These are phyloP conservation scores for Mortierella sp. DNA, from an alignment of 371 early-diverging fungal species.

Conservation along the genomic window DNA sequence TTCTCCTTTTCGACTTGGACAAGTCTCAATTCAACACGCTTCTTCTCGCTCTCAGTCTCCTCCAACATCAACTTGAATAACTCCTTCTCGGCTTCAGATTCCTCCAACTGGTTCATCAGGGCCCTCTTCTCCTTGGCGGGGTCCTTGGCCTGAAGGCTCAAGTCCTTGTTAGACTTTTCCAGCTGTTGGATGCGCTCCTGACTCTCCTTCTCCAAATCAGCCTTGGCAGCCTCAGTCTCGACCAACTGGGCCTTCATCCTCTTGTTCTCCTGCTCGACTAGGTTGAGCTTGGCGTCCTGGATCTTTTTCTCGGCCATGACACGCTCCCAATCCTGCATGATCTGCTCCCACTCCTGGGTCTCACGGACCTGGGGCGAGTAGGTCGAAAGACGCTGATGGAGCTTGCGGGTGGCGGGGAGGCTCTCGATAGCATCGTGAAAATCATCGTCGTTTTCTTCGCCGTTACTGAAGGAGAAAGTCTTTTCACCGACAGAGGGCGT, in stretches of 20 bases:
- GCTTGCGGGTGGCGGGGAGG: constrained; percentile 46
- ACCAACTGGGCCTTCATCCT: constrained; percentile 53
- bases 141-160: constrained; percentile 35
- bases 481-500: constrained; percentile 31
- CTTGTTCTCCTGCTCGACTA: constrained; percentile 57
- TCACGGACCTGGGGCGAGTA: constrained; percentile 47
- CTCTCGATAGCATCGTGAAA: constrained; percentile 55
- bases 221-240: constrained; percentile 40
- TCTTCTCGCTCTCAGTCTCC: constrained; percentile 57
- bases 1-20: constrained; percentile 45
- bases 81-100: constrained; percentile 57
- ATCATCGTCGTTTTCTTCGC: constrained; percentile 39
- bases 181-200: constrained; percentile 31
- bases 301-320: constrained; percentile 60
- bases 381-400: constrained; percentile 37
- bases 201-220: constrained; percentile 29
- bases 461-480: constrained; percentile 25
- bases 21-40: constrained; percentile 45
- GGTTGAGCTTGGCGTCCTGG: constrained; percentile 48
- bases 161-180: constrained; percentile 42
- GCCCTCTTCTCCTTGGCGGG: constrained; percentile 46
- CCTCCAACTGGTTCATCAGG: constrained; percentile 47
- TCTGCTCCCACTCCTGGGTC: constrained; percentile 56
- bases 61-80: constrained; percentile 58
- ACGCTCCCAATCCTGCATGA: constrained; percentile 59